A percentile compares a stretch with the other conserved stretches of the same genome.
Conservation (phyloP, 495 filamentous ascomycete species). For the Talaromyces thailandensis region DNA sequence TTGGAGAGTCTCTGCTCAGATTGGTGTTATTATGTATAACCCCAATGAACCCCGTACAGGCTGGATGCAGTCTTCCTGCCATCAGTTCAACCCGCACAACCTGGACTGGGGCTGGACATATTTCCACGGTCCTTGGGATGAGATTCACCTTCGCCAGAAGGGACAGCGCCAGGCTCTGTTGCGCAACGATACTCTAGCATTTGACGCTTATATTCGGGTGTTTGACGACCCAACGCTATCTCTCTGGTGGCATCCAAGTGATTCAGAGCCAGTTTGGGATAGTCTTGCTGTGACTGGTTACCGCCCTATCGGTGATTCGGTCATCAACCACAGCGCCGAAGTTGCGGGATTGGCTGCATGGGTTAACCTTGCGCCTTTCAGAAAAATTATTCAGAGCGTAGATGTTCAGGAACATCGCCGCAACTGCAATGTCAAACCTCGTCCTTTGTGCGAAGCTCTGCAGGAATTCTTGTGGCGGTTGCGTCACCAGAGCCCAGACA, state of each 20-base stretch:
- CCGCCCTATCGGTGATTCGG: slow-evolving; percentile 38
- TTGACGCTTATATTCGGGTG: slow-evolving; percentile 55
- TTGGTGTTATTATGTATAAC: slow-evolving; percentile 57
- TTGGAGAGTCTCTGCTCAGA: slow-evolving; percentile 51
- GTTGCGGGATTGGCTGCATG: slow-evolving; percentile 47
- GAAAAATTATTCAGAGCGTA: slow-evolving; percentile 43
- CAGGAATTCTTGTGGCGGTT: slow-evolving; percentile 38
- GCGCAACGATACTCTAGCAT: slow-evolving; percentile 54
- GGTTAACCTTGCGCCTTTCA: slow-evolving; percentile 51
- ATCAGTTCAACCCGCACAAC: slow-evolving; percentile 50
- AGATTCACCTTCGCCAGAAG: slow-evolving; percentile 48
- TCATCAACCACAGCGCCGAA: slow-evolving; percentile 40
- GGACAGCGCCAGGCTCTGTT: slow-evolving; percentile 54
- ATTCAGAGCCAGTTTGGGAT: slow-evolving; percentile 69
- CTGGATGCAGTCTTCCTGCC: slow-evolving; percentile 45
- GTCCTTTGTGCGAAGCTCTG: slow-evolving; percentile 39
- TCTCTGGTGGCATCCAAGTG: slow-evolving; percentile 53
- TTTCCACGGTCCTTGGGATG: slow-evolving; percentile 52
- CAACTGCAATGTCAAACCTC: slow-evolving; percentile 40
- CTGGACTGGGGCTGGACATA: slow-evolving; percentile 62
- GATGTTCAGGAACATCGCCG: slow-evolving; percentile 40
- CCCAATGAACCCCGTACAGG: slow-evolving; percentile 55
- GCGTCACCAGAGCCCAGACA: slow-evolving; percentile 23
- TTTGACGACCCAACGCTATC: slow-evolving; percentile 52
- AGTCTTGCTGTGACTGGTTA: slow-evolving; percentile 54